These are phyloP conservation scores for Blastobotrys serpentis DNA, from an alignment of 1,139 yeast genomes.

Conservation along the genomic window DNA sequence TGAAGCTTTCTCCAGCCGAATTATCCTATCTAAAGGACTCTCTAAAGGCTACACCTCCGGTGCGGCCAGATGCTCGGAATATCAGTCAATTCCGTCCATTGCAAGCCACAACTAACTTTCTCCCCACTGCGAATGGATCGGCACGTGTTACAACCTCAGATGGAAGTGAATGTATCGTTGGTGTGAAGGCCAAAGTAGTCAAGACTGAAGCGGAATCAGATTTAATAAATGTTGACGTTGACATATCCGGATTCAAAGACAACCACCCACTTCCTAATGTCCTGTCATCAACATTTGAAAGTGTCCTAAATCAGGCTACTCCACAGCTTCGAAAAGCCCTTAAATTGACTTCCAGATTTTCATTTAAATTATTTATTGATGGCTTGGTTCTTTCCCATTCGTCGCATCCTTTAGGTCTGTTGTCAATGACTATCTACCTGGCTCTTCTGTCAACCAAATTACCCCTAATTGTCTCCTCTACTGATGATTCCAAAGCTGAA, in stretches of 20 bases:
- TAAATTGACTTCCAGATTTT: constrained; percentile 66
- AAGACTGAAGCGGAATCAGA: constrained; percentile 45
- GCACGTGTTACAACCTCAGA: constrained; percentile 81
- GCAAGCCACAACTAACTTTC: constrained; percentile 75
- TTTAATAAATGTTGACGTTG: constrained; percentile 73
- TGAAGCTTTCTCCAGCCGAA: constrained; percentile 75
- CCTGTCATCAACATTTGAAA: constrained; percentile 45
- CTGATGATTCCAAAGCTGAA: constrained; percentile 56
- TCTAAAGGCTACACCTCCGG: constrained; percentile 56
- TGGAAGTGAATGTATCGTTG: constrained; percentile 90
- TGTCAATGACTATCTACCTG: constrained; percentile 74
- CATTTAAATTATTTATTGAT: constrained; percentile 75
- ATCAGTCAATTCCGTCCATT: constrained; percentile 77
- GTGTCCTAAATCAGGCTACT: constrained; percentile 28
- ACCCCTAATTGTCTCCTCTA: constrained; percentile 68
- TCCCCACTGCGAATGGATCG: constrained; percentile 89
- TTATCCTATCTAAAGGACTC: constrained; percentile 77
- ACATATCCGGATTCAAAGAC: constrained; percentile 45
- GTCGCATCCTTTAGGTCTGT: constrained; percentile 71
- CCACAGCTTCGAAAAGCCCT: constrained; percentile 49
- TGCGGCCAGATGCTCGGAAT: constrained; percentile 81
- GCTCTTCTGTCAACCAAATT: constrained; percentile 77
- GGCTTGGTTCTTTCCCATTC: constrained; percentile 68
- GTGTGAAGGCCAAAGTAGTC: constrained; percentile 85
- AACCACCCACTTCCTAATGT: constrained; percentile 39